phyloP scores from a whole-genome alignment of 78 protist species.

The Emiliania huxleyi region DNA sequence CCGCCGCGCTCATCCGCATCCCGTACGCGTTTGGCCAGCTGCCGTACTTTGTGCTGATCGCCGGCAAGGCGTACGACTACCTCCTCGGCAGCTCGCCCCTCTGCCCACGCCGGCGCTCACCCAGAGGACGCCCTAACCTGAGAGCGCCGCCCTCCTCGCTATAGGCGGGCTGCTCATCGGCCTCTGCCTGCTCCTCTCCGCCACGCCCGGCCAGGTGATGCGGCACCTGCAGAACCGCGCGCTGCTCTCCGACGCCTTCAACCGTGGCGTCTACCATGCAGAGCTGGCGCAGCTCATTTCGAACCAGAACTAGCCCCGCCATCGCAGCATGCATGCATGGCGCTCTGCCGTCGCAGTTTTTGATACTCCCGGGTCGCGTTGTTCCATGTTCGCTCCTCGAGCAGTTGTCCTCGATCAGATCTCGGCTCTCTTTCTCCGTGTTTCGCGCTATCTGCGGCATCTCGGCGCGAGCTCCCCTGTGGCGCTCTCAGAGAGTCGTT shows the following conservation, averaged over 20 bases:
- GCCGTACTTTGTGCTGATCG: background rate
- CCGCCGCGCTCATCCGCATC: background rate
- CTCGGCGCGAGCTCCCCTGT: too few species aligned
- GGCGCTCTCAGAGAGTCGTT: too few species aligned
- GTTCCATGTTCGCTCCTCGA: too few species aligned
- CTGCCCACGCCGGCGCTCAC: background rate
- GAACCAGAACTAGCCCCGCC: too few species aligned
- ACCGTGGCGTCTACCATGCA: background rate
- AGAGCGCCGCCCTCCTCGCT: too few species aligned
- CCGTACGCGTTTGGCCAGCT: background rate
- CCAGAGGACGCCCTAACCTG: too few species aligned
- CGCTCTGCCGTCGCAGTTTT: too few species aligned
- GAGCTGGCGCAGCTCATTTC: background rate
- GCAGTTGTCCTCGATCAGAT: too few species aligned
- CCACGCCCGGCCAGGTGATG: background rate
- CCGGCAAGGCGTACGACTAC: background rate
- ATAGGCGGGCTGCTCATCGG: background rate
- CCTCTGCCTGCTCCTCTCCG: background rate
- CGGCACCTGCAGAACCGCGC: background rate
- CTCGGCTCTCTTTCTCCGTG: too few species aligned
- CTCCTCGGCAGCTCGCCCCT: background rate
- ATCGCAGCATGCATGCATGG: too few species aligned
- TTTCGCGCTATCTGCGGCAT: too few species aligned
- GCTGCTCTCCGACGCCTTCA: background rate
- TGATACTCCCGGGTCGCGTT: too few species aligned